phyloP scores from a whole-genome alignment of 306 rosid species.

The Prunus fruticosa region DNA sequence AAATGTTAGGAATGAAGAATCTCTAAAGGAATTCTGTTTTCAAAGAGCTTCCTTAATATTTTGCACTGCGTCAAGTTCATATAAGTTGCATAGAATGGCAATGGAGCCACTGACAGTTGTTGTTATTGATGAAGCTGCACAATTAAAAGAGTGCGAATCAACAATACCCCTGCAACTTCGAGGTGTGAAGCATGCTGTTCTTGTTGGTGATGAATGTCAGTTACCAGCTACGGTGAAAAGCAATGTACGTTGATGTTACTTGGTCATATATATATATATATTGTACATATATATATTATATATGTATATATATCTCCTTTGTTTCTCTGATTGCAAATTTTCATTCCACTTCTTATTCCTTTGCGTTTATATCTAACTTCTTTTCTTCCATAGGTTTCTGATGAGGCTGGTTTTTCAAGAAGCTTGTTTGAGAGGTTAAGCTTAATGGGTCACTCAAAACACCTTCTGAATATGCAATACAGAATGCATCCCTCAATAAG shows the following conservation, averaged over 20 bases:
- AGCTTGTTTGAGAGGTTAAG: conserved; percentile 70
- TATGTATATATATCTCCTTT: no score
- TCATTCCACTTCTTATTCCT: not conserved
- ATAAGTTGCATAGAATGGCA: conserved; percentile 37
- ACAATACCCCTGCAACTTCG: conserved; percentile 61
- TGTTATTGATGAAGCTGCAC: conserved; percentile 86
- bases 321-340: not conserved
- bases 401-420: conserved; percentile 62
- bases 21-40: conserved; percentile 47
- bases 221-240: conserved; percentile 70
- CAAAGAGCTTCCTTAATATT: conserved; percentile 57
- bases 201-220: conserved; percentile 80
- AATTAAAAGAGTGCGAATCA: conserved; percentile 75
- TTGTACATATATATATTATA: no score
- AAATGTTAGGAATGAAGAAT: not conserved
- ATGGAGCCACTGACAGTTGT: conserved; percentile 46
- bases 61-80: conserved; percentile 70
- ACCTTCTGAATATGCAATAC: conserved; percentile 65
- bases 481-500: conserved; percentile 86
- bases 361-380: not conserved
- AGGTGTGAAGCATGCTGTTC: conserved; percentile 49
- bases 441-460: conserved; percentile 42
- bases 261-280: not conserved
- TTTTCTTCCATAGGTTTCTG: conserved; percentile 41
- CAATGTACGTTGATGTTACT: conserved; percentile 35